Conservation (phyloP, 352 stramenopile genomes). For the Phytophthora pisi region DNA sequence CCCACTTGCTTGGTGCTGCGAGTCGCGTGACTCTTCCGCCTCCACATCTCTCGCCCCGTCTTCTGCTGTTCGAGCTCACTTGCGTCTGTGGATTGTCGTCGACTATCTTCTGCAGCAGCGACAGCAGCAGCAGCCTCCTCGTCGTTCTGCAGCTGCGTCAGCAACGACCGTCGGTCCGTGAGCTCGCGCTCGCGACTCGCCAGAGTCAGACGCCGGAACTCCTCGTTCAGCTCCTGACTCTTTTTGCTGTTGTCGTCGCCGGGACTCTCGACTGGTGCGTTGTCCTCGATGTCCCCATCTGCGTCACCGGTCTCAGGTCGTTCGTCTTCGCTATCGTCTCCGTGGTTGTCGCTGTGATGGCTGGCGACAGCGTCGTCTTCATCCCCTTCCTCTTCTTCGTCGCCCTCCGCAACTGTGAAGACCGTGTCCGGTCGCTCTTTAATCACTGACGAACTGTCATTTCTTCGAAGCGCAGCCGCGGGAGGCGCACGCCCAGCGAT, state of each 20-base stretch:
- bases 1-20: not conserved
- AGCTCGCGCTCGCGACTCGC: constrained; percentile 22
- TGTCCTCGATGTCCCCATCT: constrained; percentile 10
- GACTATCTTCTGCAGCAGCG: not conserved
- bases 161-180: constrained; percentile 1
- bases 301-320: constrained; percentile 8
- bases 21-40: constrained; percentile 1
- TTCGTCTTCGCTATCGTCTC: constrained; percentile 2
- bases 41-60: not conserved
- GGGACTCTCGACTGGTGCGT: constrained; percentile 3
- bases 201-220: constrained; percentile 23
- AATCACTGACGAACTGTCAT: not conserved
- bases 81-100: not conserved
- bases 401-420: constrained; percentile 20
- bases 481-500: constrained; percentile 22
- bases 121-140: constrained; percentile 1
- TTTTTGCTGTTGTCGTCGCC: not conserved
- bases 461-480: not conserved
- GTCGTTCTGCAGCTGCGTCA: constrained; percentile 22
- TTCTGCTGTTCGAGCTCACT: not conserved
- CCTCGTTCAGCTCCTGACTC: constrained; percentile 21
- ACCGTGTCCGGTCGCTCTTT: constrained; percentile 5
- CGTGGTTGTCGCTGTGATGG: not conserved
- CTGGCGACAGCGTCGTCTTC: constrained; percentile 1
- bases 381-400: constrained; percentile 27